phyloP scores from a whole-genome alignment of 352 stramenopile species.

The Globisporangium splendens region DNA sequence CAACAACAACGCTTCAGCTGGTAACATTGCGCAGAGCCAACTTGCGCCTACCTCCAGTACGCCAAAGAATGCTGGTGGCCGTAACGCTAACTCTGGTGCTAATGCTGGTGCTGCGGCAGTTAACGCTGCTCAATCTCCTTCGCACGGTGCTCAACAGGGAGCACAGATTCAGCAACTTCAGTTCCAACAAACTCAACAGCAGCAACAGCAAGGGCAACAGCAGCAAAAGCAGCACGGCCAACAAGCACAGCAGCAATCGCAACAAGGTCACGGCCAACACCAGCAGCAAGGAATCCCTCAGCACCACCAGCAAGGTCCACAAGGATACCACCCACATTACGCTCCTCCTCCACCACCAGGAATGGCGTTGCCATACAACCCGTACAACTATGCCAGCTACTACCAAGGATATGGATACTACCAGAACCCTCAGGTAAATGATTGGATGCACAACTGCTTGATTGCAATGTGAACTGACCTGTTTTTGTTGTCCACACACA shows the following conservation, averaged over 20 bases:
- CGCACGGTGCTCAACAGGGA: constrained; percentile 42
- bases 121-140: constrained; percentile 52
- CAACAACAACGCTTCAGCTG: constrained; percentile 13
- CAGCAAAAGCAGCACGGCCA: constrained; percentile 19
- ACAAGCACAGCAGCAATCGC: constrained; percentile 11
- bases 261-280: constrained; percentile 16
- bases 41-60: constrained; percentile 44
- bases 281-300: constrained; percentile 49
- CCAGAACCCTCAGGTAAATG: constrained; percentile 74
- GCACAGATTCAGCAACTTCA: constrained; percentile 27
- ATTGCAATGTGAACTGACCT: neutral
- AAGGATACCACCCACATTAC: constrained; percentile 81
- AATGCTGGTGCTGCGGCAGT: constrained; percentile 11
- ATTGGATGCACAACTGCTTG: too few relatives aligned
- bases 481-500: constrained; percentile 19
- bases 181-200: constrained; percentile 42
- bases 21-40: constrained; percentile 29
- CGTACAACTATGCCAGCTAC: constrained; percentile 85
- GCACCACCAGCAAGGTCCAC: constrained; percentile 56
- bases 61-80: constrained; percentile 41
- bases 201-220: constrained; percentile 21
- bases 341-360: constrained; percentile 76
- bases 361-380: constrained; percentile 87
- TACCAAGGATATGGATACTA: constrained; percentile 89
- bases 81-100: constrained; percentile 12